Conservation (phyloP, 2,329 filamentous ascomycete genomes). For the Aspergillus piperis region DNA sequence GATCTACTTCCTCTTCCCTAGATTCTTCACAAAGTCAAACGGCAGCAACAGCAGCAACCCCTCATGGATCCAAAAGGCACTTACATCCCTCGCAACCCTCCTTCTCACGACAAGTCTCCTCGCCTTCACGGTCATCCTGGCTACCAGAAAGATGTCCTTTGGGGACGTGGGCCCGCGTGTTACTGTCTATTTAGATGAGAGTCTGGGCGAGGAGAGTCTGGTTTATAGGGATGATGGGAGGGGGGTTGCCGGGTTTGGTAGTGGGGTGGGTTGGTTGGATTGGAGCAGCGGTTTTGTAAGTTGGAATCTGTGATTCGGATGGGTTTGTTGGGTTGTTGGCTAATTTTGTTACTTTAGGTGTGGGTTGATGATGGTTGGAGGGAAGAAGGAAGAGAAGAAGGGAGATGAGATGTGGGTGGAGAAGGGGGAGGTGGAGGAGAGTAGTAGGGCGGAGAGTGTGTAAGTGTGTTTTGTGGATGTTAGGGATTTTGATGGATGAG, state of each 20-base stretch:
- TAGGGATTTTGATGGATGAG: too few relatives aligned
- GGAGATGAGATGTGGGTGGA: not conserved
- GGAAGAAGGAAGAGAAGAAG: not conserved
- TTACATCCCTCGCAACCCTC: not conserved
- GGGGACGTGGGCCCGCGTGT: not conserved
- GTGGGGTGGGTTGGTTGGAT: not conserved
- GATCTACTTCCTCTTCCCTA: not conserved
- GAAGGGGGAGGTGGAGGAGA: not conserved
- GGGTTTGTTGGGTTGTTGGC: not conserved
- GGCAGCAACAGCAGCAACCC: too few relatives aligned
- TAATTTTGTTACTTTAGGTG: not conserved
- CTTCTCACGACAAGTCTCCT: not conserved
- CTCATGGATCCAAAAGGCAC: not conserved
- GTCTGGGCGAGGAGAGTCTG: not conserved
- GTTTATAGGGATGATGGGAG: not conserved
- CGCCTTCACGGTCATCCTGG: not conserved
- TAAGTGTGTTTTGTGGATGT: not conserved
- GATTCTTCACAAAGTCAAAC: not conserved
- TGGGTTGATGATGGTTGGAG: not conserved
- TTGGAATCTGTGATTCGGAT: not conserved
- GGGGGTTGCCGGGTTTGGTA: not conserved
- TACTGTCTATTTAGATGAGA: not conserved
- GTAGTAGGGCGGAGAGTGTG: slow-evolving; percentile 1
- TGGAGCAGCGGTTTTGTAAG: not conserved
- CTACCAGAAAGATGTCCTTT: not conserved